phyloP scores from a whole-genome alignment of 1,139 yeast genomes.

The Candida sp. region DNA sequence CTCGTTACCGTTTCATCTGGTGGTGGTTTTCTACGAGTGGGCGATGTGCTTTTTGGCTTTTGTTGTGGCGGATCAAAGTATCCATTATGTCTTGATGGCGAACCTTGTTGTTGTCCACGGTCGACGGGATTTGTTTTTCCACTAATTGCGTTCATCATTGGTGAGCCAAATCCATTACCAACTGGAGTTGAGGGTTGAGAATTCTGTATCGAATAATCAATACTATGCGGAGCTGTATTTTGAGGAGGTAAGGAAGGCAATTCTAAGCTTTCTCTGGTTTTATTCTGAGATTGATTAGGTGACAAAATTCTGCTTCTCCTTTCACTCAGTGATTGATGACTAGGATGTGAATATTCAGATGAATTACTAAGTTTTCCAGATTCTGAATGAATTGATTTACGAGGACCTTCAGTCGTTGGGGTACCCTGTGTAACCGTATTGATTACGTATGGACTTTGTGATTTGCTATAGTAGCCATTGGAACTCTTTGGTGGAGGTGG shows the following conservation, averaged over 20 bases:
- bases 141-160: not conserved
- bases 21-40: constrained; percentile 3
- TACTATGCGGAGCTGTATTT: not conserved
- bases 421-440: constrained; percentile 18
- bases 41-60: not conserved
- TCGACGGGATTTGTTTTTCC: not conserved
- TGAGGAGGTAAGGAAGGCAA: not conserved
- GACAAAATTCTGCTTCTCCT: not conserved
- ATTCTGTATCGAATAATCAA: not conserved
- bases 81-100: constrained; percentile 6
- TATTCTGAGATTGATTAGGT: constrained; percentile 1
- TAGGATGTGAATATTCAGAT: not conserved
- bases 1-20: not conserved
- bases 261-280: not conserved
- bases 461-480: constrained; percentile 8
- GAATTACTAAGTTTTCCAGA: constrained; percentile 19
- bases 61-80: not conserved
- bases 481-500: constrained; percentile 18
- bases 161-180: not conserved
- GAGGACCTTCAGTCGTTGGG: constrained; percentile 15
- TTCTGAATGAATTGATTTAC: constrained; percentile 25
- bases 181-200: not conserved
- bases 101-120: constrained; percentile 6
- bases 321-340: not conserved
- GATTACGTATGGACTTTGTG: constrained; percentile 11